Evolutionary conservation across 148 eudicot genomes (phyloP), one percentile per base, ranked within the genome.

Genomic region (Vaccinium vitisidaea): DNA sequence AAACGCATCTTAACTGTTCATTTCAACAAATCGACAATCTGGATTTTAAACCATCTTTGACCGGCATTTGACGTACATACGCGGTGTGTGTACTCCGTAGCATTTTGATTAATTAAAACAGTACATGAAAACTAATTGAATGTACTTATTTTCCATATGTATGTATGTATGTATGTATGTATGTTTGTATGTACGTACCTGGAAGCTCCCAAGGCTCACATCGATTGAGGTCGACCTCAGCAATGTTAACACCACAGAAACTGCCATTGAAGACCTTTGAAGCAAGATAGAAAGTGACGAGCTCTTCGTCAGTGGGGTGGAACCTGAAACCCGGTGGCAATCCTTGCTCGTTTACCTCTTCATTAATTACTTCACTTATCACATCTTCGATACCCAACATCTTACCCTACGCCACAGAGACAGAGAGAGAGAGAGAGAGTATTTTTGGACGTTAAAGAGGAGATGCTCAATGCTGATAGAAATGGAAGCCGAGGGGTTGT

Each of bases 201-300:
- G 98, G 98, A 80, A 95, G 95, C 13, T 95, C 93, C 98, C 98
- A 95, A 11, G 98, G 98, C 77, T 95, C 97, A 39, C 92, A 92
- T 13, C 92, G 76, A 88, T 93, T 95, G 88, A 95, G 94, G 84
- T 95, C 97, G 32, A 94, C 93, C 80, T 95, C 93, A 61, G 91
- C 92, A 82, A 95, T 92, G 23, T 90, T 63, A 52, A 91, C 16
- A 69, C 84, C 84, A 39, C 83, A 87, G 85, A 88, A 84, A 65
- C 30, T 46, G 85, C 82, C 75, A 77, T 88, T 58, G 25, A 91
- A 90, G 75, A 94, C 93, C 74, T 94, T 93, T 1, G 98, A 91
- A 87, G 95, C 95, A 16, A 94, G 87, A 67, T 94, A 94, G 75
- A 87, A 94, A 6, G 95, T 92, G 50, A 94, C 85, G 23, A 94